These are phyloP conservation scores for Scutellaria barbata DNA, from an alignment of 257 asterid genomes.

Conservation along the genomic window DNA sequence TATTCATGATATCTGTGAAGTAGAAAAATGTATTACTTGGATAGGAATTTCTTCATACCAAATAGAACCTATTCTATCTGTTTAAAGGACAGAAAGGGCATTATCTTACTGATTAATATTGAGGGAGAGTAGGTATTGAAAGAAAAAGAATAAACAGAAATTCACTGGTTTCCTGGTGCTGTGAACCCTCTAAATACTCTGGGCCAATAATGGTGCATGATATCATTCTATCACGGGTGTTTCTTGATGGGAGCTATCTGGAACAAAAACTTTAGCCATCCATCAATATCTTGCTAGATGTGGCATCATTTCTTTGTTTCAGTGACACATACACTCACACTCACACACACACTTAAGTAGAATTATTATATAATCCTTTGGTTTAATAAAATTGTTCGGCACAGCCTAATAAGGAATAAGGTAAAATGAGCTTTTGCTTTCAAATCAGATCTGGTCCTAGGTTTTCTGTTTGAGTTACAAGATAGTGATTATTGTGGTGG, in stretches of 20 bases:
- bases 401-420: conserved; percentile 13
- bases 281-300: conserved; percentile 28
- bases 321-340: not conserved
- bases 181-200: conserved; percentile 1
- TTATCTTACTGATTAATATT: conserved; percentile 10
- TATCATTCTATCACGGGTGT: conserved; percentile 8
- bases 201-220: conserved; percentile 21
- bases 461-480: conserved; percentile 9
- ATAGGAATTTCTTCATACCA: conserved; percentile 1
- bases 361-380: not conserved
- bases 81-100: conserved; percentile 16
- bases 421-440: conserved; percentile 4
- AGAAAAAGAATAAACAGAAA: not conserved
- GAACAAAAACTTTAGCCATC: not conserved
- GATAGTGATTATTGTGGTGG: conserved; percentile 7
- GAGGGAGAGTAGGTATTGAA: conserved; percentile 18
- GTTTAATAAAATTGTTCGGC: not conserved
- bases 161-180: conserved; percentile 8
- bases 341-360: not conserved
- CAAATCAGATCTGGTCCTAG: not conserved
- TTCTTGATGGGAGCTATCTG: not conserved
- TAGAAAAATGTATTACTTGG: not conserved
- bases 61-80: conserved; percentile 21
- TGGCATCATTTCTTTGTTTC: conserved; percentile 16
- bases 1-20: conserved; percentile 3